These are phyloP conservation scores for Suhomyces anneliseae DNA, from an alignment of 1,139 yeast genomes.

Conservation along the genomic window DNA sequence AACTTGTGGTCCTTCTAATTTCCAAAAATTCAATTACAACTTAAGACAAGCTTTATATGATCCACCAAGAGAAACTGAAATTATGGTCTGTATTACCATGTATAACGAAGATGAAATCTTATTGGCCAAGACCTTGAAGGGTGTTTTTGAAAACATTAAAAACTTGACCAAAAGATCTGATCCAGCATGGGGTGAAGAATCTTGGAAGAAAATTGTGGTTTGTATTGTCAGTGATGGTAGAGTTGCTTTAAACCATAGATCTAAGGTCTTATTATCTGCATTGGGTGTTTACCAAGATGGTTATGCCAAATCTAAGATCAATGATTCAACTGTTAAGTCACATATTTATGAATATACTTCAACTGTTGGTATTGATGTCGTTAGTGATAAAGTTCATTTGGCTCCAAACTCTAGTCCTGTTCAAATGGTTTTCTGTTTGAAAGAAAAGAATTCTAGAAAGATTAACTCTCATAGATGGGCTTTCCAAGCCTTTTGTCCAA, in stretches of 20 bases:
- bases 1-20: constrained; percentile 75
- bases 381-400: constrained; percentile 55
- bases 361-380: constrained; percentile 68
- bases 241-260: constrained; percentile 61
- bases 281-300: constrained; percentile 81
- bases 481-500: constrained; percentile 74
- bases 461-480: constrained; percentile 87
- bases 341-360: constrained; percentile 82
- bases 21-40: constrained; percentile 55
- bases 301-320: constrained; percentile 74
- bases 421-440: constrained; percentile 73
- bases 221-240: constrained; percentile 79
- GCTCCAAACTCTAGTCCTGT: constrained; percentile 65
- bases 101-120: constrained; percentile 77
- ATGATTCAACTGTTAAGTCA: constrained; percentile 65
- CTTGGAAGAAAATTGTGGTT: constrained; percentile 80
- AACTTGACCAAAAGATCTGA: constrained; percentile 60
- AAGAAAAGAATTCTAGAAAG: constrained; percentile 72
- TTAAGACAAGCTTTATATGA: constrained; percentile 66
- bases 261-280: constrained; percentile 66
- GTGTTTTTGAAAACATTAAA: constrained; percentile 71
- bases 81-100: constrained; percentile 75
- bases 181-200: constrained; percentile 73
- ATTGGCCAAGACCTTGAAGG: constrained; percentile 71
- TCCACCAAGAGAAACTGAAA: constrained; percentile 69